phyloP scores from a whole-genome alignment of 1,139 yeast species.

The Candida glucosophila region DNA sequence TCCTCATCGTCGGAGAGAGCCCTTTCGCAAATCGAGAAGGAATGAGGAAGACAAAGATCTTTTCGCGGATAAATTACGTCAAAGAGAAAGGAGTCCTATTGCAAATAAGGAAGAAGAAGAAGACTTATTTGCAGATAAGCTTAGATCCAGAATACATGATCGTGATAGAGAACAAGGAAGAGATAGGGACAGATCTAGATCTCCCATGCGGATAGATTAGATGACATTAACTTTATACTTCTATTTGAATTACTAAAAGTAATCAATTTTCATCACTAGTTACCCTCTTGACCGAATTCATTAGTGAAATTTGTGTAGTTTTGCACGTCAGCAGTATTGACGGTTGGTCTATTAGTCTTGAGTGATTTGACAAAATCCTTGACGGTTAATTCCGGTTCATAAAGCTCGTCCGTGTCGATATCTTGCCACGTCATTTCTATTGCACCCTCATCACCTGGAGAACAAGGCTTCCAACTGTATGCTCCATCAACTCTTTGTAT shows the following conservation, averaged over 20 bases:
- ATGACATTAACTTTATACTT: slow-evolving; percentile 1
- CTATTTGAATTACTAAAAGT: slow-evolving; percentile 2
- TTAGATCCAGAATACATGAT: slow-evolving; percentile 3
- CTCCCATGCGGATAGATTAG: slow-evolving; percentile 6
- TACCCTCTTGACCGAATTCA: slow-evolving; percentile 97
- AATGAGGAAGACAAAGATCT: slow-evolving; percentile 27
- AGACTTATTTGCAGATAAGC: slow-evolving; percentile 30
- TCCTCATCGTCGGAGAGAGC: slow-evolving; percentile 5
- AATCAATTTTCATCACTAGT: slow-evolving; percentile 23
- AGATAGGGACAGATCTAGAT: slow-evolving; percentile 7
- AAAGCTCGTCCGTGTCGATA: slow-evolving; percentile 77
- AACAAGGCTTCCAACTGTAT: slow-evolving; percentile 74
- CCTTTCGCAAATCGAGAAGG: slow-evolving; percentile 2
- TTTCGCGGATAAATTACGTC: slow-evolving; percentile 17
- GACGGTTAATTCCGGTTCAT: slow-evolving; percentile 82
- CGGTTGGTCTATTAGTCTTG: slow-evolving; percentile 90
- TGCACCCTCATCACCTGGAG: slow-evolving; percentile 90
- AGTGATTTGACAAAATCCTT: slow-evolving; percentile 93
- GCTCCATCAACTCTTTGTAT: slow-evolving; percentile 27
- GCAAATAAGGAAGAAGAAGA: slow-evolving; percentile 17
- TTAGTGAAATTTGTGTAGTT: slow-evolving; percentile 83
- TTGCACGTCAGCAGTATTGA: slow-evolving; percentile 70
- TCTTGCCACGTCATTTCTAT: slow-evolving; percentile 91
- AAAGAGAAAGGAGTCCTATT: slow-evolving; percentile 6
- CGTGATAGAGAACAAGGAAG: too few species aligned